Evolutionary conservation across 306 rosid species (phyloP), one percentile per base, ranked within the genome.

Genomic region (Corylus heterophylla): DNA sequence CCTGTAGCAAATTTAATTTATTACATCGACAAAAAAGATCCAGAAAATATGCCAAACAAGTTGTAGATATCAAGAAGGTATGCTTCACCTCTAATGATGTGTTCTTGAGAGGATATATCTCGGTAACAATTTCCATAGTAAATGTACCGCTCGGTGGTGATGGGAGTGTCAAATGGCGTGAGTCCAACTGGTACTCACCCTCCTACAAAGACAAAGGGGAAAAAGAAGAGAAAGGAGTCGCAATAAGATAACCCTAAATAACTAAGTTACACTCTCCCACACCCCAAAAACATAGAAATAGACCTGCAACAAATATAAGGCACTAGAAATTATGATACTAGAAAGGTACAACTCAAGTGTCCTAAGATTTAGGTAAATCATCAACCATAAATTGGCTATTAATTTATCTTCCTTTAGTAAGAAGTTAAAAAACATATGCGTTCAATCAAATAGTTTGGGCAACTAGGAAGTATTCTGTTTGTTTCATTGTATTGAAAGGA

Each of bases 1-100:
- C 98, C 98, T 95, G 59, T 74, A 88, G 73, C 73, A 81, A 82
- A 86, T 52, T 75, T 86, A 79, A 81, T 54, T 66, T 73, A 78
- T 10, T 25, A 69, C 81, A 35, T 67, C 55, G 49, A 55, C 74
- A 71, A 78, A 12, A 47, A 49, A 49, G 29, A 69, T 79, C 73
- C 50, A 54, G 73, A 59, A 51, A 54, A 71, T 59, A 44, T 62
- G 77, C 18, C 66, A 49, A 73, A 16, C 52, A 79, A 27, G 7
- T 25, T 69, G 50, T 48, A 51, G 31, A 47, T n/a, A 16, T 72
- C 45, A 59, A 18, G 72, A 75, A 29, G 52, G 52, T 66, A 68
- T 70, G 76, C 51, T 54, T 82, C 78, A 92, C 98, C 97, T 95
- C 98, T 56, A 95, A 79, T 74, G 98, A 95, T 74, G 99, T 95